Evolutionary conservation across 2,329 filamentous ascomycete genomes (phyloP).

Genomic region (Macrophomina tecta): DNA sequence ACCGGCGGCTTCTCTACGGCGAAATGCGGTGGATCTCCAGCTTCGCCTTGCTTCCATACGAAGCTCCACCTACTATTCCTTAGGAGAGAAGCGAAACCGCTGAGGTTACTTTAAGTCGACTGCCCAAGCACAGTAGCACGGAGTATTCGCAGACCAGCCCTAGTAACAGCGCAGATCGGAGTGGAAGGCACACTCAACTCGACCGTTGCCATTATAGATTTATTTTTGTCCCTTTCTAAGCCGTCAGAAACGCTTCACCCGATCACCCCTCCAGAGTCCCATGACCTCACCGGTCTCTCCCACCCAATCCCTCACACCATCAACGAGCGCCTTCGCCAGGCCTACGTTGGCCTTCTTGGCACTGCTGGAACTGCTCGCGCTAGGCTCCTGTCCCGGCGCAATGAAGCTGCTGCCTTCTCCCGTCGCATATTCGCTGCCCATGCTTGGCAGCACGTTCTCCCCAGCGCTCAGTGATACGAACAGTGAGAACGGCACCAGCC

Average conservation of each 20-base stretch:
- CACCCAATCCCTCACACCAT: slow-evolving; percentile 69
- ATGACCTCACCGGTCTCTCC: slow-evolving; percentile 65
- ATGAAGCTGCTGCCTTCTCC: slow-evolving; percentile 60
- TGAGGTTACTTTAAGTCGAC: too few species aligned
- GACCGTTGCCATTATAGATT: not conserved
- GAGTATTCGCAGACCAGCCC: too few species aligned
- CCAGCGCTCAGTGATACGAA: slow-evolving; percentile 94
- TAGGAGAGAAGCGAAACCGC: too few species aligned
- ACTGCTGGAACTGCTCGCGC: slow-evolving; percentile 55
- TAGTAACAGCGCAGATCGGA: too few species aligned
- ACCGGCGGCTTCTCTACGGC: too few species aligned
- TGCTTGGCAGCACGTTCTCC: slow-evolving; percentile 92
- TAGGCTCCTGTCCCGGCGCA: slow-evolving; percentile 50
- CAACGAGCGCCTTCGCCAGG: slow-evolving; percentile 65
- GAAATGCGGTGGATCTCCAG: too few species aligned
- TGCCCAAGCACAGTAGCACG: too few species aligned
- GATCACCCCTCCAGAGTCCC: slow-evolving; percentile 67
- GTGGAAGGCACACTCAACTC: not conserved
- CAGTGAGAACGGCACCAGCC: slow-evolving; percentile 92
- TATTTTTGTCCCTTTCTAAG: not conserved
- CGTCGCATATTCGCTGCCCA: slow-evolving; percentile 77
- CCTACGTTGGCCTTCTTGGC: slow-evolving; percentile 60
- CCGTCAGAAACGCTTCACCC: slow-evolving; percentile 54
- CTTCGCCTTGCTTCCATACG: too few species aligned
- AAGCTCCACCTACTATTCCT: too few species aligned